Evolutionary conservation across 2,329 filamentous ascomycete species (phyloP), one percentile per base, ranked within the genome.

Genomic region (Aspergillus ochraceoroseus): DNA sequence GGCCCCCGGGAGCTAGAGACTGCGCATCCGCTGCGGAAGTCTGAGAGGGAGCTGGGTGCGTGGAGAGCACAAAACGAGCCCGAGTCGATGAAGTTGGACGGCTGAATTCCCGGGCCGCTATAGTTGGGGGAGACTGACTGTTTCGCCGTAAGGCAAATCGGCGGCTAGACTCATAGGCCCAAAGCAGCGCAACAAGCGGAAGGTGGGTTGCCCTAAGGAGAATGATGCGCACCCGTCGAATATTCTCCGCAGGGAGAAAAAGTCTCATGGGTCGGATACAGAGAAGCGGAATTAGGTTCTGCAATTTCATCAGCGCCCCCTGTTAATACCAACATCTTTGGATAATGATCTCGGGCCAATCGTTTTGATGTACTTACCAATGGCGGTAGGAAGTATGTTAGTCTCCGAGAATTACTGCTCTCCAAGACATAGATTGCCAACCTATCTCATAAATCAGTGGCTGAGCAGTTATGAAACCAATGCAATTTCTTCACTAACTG

Each of bases 261-360:
- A 80, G 66, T 54, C 77, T 67, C 50, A 81, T 64, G 18, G 77
- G 77, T 36, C 77, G 73, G 44, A 80, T 67, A 48, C 66, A 63
- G 17, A 77, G 57, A 27, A 80, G 65, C 13, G 77, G 73, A 37
- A 81, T 72, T 34, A 81, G 66, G 53, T 81, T 81, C 75, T 79
- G 51, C 43, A 18, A 15, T 23, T 25, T 33, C 11, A 20, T 20
- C n/a, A 23, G 15, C 6, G 13, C 14, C 32, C 14, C 7, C 26
- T 38, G 37, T 54, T 41, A 51, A 47, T 20, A 14, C 8, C 32
- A 30, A 6, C n/a, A 18, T 7, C 20, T 29, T 7, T 5, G 31
- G 29, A 15, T 23, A 19, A 33, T 14, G 15, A 9, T 5, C 2
- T 20, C 2, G 6, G 31, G 15, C 25, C 15, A 36, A 18, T 29